Base-by-base conservation (phyloP, 75 land plant genomes). In the Larix kaempferi region DNA sequence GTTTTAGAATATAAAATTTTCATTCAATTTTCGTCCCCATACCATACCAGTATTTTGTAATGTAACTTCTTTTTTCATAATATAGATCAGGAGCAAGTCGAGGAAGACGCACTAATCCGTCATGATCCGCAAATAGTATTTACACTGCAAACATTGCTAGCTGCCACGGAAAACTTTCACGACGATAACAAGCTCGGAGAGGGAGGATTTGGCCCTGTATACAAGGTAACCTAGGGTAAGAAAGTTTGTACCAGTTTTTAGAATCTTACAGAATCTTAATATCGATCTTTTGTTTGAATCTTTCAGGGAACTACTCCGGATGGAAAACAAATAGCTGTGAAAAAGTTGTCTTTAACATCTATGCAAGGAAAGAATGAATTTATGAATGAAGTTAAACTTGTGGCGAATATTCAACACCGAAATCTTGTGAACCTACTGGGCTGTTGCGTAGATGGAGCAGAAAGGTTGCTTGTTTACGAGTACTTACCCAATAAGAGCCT, bases 391-490 rank as follows among this genome's bases (percentile, higher is more conserved):
- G 71, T 80, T 41, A 57, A 52, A 25, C 49, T 80, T 29, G 59
- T 80, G 26, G 35, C 82, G 6, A 27, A 52, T 4, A 56, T 80
- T 39, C 39, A 54, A 61, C 82, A 80, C 27, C 71, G 82, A 41
- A 80, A 80, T 79, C 82, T 80, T 73, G 44, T 80, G 16, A 79
- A 79, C 60, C 81, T 80, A 13, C 35, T 22, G 14, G 82, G 82
- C 2, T 80, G 69, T 62, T 80, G 82, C 39, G 33, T 61, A 35
- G 37, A 57, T 15, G 82, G 41, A 0, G 41, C 41, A 15, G 82
- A 79, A 57, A 76, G 82, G 25, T 35, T 80, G 23, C 73, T 80
- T 6, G 82, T 80, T 12, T 80, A 78, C 6, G 82, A 80, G 23
- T 80, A 14, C 44, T 74, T 63, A 37, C 82, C 80, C 23, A 80